Percentiles rank a stretch among this genome's conserved stretches.
phyloP scores from a whole-genome alignment of 176 grass and related monocot genomes.

The Oryza australiensis region DNA sequence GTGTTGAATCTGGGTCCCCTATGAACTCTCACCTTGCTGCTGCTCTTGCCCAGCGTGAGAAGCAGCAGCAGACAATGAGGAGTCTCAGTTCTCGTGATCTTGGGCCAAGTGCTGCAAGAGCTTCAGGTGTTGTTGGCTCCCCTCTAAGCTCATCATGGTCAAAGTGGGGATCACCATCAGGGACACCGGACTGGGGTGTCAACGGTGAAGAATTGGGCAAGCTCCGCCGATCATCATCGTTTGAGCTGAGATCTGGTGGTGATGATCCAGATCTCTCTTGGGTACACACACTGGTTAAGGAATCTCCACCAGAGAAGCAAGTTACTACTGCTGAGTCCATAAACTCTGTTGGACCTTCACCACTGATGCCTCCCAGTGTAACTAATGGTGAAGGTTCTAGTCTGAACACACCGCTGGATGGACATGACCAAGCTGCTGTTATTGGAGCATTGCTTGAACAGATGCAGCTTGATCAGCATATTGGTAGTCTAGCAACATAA shows the following conservation, averaged over 20 bases:
- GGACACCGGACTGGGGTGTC: conserved; percentile 58
- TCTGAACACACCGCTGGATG: conserved; percentile 31
- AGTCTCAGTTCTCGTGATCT: conserved; percentile 84
- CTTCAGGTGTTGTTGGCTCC: conserved; percentile 44
- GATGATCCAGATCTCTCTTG: conserved; percentile 85
- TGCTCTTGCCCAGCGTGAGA: conserved; percentile 60
- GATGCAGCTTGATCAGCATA: conserved; percentile 71
- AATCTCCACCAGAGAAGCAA: conserved; percentile 73
- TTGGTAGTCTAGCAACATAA: conserved; percentile 62
- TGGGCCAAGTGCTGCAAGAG: conserved; percentile 50
- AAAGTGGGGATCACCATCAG: conserved; percentile 67
- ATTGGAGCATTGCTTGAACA: conserved; percentile 67
- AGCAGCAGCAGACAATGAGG: conserved; percentile 71
- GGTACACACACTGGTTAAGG: conserved; percentile 77
- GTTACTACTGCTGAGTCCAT: conserved; percentile 32
- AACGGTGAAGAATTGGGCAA: conserved; percentile 70
- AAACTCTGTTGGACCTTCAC: conserved; percentile 41
- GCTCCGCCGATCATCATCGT: conserved; percentile 77
- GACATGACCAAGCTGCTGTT: conserved; percentile 55
- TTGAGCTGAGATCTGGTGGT: conserved; percentile 56
- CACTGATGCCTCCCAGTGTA: conserved; percentile 23
- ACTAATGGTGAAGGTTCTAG: conserved; percentile 28
- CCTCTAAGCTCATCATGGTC: conserved; percentile 65
- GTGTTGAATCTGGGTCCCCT: conserved; percentile 63
- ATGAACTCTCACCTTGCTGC: conserved; percentile 66